Evolutionary conservation across 2,329 filamentous ascomycete species (phyloP), one percentile per base, ranked within the genome.

Genomic region (Fusarium anguioides): DNA sequence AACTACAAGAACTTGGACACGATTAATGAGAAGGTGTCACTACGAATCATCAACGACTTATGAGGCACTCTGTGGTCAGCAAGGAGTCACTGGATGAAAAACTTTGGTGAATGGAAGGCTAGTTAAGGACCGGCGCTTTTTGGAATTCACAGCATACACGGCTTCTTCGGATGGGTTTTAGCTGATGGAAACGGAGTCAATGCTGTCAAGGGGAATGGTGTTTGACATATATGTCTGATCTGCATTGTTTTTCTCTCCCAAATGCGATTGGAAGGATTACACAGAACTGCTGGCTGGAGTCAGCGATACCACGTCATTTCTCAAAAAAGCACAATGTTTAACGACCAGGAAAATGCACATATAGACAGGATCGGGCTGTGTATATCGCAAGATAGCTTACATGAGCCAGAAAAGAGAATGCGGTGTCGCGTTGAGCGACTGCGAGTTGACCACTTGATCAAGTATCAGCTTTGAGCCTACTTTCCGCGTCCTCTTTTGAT

Each of bases 1-100:
- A 94, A 72, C 80, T 94, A 18, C 75, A 77, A 70, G 78, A 78
- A 46, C 66, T 79, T 46, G 75, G 75, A 47, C 70, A 66, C 23
- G 66, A 73, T 62, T 73, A 60, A 72, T 59, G 61, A 70, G 40
- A 31, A 64, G 27, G 48, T 69, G 63, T 58, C 55, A 65, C 44
- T 57, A 69, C 39, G 64, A 52, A 55, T 55, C 23, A 64, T 50
- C 48, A 56, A 74, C 49, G 68, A 71, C 45, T 73, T 67, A 74
- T 66, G 72, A 74, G 42, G 59, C 65, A 52, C 60, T 69, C 52
- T 39, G 60, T 56, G 66, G 40, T 52, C 52, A 63, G 60, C 57
- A 71, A 56, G 68, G 72, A 70, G 69, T 72, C 60, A 66, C 41
- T 60, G 67, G 64, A 68, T 40, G 60, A 40, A 54, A 62, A 56